phyloP scores from a whole-genome alignment of 257 asterid species.

The Solanum megistacrolobum region DNA sequence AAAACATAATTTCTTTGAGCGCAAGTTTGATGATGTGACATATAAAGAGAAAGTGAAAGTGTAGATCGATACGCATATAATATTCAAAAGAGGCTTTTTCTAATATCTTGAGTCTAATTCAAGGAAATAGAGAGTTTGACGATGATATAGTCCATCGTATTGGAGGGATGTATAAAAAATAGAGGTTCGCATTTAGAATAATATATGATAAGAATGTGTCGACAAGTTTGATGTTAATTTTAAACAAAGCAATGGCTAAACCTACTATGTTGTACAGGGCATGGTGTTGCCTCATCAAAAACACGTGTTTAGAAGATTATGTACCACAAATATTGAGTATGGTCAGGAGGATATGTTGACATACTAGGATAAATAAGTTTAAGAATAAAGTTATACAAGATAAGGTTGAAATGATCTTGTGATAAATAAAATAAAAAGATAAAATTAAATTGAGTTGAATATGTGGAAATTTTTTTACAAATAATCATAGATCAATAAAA shows the following conservation, averaged over 20 bases:
- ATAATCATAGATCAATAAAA: no score
- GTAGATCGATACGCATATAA: background rate
- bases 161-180: background rate
- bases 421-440: no score
- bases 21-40: background rate
- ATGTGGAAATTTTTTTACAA: no score
- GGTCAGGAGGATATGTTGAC: no score
- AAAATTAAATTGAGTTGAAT: fast-evolving
- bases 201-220: background rate
- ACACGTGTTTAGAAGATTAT: background rate
- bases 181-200: background rate
- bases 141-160: background rate
- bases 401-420: fast-evolving
- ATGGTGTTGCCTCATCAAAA: background rate
- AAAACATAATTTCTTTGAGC: background rate
- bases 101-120: background rate
- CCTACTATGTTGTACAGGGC: background rate
- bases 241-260: background rate
- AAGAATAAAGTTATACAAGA: background rate
- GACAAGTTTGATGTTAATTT: background rate
- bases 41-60: background rate
- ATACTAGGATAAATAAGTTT: background rate
- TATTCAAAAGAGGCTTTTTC: background rate
- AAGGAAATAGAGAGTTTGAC: background rate
- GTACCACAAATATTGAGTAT: background rate